Percentiles rank a stretch among this genome's conserved stretches.
Evolutionary conservation across 139 green algal genomes (phyloP).

Genomic region (Nannochloris sp.): DNA sequence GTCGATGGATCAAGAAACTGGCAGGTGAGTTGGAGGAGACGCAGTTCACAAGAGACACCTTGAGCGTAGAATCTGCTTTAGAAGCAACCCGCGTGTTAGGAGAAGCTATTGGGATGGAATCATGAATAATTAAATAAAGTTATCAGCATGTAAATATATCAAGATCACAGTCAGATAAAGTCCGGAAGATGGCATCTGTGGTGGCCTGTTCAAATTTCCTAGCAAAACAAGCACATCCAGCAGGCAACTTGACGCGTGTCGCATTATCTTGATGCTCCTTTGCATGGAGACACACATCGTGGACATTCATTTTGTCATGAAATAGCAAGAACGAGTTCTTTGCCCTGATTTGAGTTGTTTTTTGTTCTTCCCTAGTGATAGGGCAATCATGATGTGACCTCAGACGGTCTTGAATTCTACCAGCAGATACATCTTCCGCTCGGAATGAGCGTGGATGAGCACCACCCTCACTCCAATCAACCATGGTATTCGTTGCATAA

Average conservation of each 20-base stretch:
- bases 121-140: background rate
- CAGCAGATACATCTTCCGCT: background rate
- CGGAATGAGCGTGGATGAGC: background rate
- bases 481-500: background rate
- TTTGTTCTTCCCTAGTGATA: background rate
- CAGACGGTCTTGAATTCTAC: background rate
- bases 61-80: too few relatives aligned
- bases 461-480: slow-evolving; percentile 1
- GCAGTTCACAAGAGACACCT: too few relatives aligned
- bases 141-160: background rate
- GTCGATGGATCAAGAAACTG: too few relatives aligned
- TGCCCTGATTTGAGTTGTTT: background rate
- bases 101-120: background rate
- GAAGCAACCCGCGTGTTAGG: too few relatives aligned
- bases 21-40: too few relatives aligned
- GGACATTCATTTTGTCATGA: background rate
- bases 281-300: background rate
- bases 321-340: background rate
- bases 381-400: background rate
- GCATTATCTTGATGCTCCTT: background rate
- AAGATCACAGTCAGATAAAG: background rate
- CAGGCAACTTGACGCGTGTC: background rate
- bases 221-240: background rate
- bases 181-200: background rate
- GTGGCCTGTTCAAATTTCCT: slow-evolving; percentile 1